Conservation (phyloP, 2,329 filamentous ascomycete species). For the Westerdykella ornata region DNA sequence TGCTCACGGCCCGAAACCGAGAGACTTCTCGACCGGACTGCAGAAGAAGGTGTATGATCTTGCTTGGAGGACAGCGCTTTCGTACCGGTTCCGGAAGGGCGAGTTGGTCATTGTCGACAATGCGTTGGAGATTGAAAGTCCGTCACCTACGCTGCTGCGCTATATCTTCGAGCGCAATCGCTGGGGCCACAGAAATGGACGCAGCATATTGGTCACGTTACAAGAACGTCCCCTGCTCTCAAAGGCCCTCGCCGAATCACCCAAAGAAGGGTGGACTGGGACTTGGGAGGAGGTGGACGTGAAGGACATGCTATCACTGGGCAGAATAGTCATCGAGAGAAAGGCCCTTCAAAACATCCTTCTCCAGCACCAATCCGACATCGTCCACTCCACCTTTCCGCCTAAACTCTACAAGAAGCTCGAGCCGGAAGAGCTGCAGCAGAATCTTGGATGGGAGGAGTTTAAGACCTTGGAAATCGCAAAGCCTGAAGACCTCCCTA, state of each 20-base stretch:
- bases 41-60: conserved; percentile 90
- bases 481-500: background rate
- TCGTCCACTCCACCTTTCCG: conserved; percentile 24
- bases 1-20: conserved; percentile 78
- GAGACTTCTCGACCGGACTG: conserved; percentile 80
- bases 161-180: conserved; percentile 63
- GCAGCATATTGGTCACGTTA: conserved; percentile 27
- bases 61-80: conserved; percentile 89
- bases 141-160: conserved; percentile 56
- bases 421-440: background rate
- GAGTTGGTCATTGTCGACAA: conserved; percentile 82
- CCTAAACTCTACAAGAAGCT: background rate
- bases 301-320: conserved; percentile 83
- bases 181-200: conserved; percentile 39
- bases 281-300: conserved; percentile 79
- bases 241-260: conserved; percentile 58
- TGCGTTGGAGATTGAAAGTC: conserved; percentile 62
- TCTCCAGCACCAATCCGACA: conserved; percentile 62
- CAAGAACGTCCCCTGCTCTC: conserved; percentile 50
- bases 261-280: conserved; percentile 63
- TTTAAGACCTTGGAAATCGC: conserved; percentile 2
- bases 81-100: conserved; percentile 80
- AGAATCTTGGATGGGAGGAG: conserved; percentile 3
- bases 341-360: conserved; percentile 70
- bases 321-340: conserved; percentile 80